Evolutionary conservation across 345 rosid species (phyloP).

Genomic region (Aegle marmelos): DNA sequence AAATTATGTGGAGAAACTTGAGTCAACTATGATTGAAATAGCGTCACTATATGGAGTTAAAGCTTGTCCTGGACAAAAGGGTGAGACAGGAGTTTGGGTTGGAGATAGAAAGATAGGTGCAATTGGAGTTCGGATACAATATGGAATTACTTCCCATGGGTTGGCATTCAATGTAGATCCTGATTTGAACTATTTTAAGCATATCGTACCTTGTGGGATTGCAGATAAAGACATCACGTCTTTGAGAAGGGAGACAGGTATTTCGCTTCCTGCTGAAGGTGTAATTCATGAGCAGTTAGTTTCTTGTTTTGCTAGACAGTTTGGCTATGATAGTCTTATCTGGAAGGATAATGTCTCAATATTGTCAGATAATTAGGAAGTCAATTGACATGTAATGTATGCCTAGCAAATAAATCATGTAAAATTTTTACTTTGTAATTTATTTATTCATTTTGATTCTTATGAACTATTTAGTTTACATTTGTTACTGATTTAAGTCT

Average conservation of each 20-base stretch:
- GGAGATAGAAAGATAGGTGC: conserved; percentile 90
- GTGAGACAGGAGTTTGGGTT: conserved; percentile 94
- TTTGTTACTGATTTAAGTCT: neutral
- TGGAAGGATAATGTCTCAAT: conserved; percentile 43
- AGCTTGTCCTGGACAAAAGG: conserved; percentile 57
- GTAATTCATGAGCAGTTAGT: conserved; percentile 72
- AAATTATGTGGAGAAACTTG: conserved; percentile 75
- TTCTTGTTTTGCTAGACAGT: conserved; percentile 61
- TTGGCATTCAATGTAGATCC: conserved; percentile 82
- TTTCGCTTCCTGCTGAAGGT: conserved; percentile 61
- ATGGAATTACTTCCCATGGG: conserved; percentile 84
- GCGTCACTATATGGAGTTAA: conserved; percentile 66
- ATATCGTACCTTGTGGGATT: conserved; percentile 92
- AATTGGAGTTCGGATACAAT: conserved; percentile 73
- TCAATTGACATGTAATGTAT: conserved; percentile 8
- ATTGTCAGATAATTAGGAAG: conserved; percentile 24
- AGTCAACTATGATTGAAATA: conserved; percentile 68
- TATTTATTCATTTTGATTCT: neutral
- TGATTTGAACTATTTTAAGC: conserved; percentile 78
- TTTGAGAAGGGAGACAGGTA: conserved; percentile 64
- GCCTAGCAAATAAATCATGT: conserved; percentile 7
- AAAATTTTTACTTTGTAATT: neutral
- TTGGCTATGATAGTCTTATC: conserved; percentile 47
- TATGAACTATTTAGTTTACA: neutral
- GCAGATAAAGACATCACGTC: conserved; percentile 80